Conservation (phyloP, 2,329 filamentous ascomycete genomes). For the Verticillium dahliae region DNA sequence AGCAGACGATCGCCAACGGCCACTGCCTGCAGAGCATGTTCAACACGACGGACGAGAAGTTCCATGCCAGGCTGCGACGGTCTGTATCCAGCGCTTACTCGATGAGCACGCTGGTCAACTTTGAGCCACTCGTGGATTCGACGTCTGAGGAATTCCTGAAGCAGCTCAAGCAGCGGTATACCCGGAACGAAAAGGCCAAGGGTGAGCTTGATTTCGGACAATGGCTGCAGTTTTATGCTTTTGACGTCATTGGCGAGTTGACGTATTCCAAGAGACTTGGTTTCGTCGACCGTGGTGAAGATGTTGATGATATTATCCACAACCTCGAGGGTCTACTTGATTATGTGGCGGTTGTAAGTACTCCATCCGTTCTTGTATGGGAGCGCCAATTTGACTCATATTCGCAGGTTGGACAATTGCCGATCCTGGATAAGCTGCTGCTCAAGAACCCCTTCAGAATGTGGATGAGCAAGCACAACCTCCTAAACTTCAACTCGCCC, state of each 20-base stretch:
- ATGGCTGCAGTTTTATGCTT: constrained; percentile 31
- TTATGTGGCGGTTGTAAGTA: background rate
- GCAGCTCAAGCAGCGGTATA: constrained; percentile 6
- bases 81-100: constrained; percentile 30
- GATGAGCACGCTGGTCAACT: constrained; percentile 30
- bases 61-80: constrained; percentile 31
- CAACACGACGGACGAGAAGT: constrained; percentile 28
- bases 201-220: constrained; percentile 18
- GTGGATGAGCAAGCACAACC: constrained; percentile 2
- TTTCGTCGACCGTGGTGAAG: constrained; percentile 26
- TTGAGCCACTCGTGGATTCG: constrained; percentile 27
- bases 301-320: constrained; percentile 20
- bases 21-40: constrained; percentile 23
- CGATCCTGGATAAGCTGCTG: constrained; percentile 17
- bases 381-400: background rate
- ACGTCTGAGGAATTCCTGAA: constrained; percentile 14
- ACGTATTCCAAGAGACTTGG: constrained; percentile 27
- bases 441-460: constrained; percentile 19
- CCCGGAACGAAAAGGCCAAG: background rate
- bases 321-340: constrained; percentile 14
- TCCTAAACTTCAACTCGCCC: constrained; percentile 1
- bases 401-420: constrained; percentile 14
- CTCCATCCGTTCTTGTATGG: background rate
- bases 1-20: constrained; percentile 20
- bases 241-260: constrained; percentile 30